Base-by-base conservation (phyloP, 495 filamentous ascomycete genomes). In the Podospora tetraspora region DNA sequence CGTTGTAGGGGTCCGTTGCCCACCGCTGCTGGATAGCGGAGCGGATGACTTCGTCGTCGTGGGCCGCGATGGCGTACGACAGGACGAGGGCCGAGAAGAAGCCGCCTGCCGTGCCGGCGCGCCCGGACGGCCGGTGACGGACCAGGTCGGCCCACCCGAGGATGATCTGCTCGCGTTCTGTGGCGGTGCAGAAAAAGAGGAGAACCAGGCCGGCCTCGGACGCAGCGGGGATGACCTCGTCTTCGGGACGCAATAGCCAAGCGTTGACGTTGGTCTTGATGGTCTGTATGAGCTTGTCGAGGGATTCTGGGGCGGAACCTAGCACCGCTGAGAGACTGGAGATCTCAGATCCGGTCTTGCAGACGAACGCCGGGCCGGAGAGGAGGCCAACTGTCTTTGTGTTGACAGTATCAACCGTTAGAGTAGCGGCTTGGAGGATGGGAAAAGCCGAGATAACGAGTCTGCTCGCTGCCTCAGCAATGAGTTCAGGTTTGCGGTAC, bases 401-500 rank as follows among this genome's bases (percentile, higher is more conserved):
- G 16, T 13, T 24, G 34, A 59, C n/a, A 19, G 19, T n/a, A 24
- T 22, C 21, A 43, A n/a, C 7, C 21, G 37, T n/a, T 8, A 71
- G 66, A 8, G 72, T 64, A 32, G 69, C 68, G 59, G 70, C 72
- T 62, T 77, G 76, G 34, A 84, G 75, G 3, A 80, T 30, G 0
- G 81, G 82, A 23, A 78, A 70, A 9, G 76, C 71, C 25, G 83
- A 80, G 11, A 82, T 73, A 57, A 91, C 81, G 11, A 92, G 79
- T 57, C 79, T 79, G 61, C 88, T 84, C 13, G 82, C 81, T 11
- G 87, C 87, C 72, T 92, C 91, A 16, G 88, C 86, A 5, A 89
- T 85, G 16, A 93, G 77, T 68, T 92, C 90, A 0, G 90, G 90
- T 5, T 87, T 85, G n/a, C 87, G 84, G 65, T 83, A 82, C 22